A percentile compares a stretch with the other conserved stretches of the same genome.
Conservation (phyloP, 2,329 filamentous ascomycete genomes). For the Penicillium sp. region DNA sequence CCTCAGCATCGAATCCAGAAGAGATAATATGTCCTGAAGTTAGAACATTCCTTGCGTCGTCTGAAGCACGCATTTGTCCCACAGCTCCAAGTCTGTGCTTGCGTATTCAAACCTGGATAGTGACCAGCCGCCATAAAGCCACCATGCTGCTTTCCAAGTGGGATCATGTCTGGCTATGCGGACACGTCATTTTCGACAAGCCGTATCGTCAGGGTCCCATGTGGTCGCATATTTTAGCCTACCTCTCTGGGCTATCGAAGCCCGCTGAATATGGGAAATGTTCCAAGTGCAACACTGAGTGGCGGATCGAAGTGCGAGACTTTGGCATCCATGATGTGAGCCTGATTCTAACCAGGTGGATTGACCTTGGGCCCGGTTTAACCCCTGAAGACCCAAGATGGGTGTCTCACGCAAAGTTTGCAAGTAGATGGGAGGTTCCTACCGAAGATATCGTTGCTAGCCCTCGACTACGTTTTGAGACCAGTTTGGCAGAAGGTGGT, state of each 20-base stretch:
- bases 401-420: neutral
- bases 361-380: constrained; percentile 9
- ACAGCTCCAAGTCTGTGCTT: constrained; percentile 6
- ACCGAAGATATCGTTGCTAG: neutral
- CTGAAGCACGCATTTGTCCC: constrained; percentile 9
- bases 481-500: neutral
- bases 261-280: constrained; percentile 5
- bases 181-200: neutral
- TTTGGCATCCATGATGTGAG: constrained; percentile 3
- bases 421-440: neutral
- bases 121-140: constrained; percentile 3
- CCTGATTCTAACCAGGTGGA: constrained; percentile 9
- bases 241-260: neutral
- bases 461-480: constrained; percentile 2
- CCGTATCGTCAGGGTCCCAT: neutral
- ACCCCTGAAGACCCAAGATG: constrained; percentile 3
- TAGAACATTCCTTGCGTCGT: constrained; percentile 1
- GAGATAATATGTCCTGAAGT: neutral
- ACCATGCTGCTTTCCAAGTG: neutral
- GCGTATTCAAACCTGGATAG: constrained; percentile 3
- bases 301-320: constrained; percentile 5
- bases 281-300: constrained; percentile 6
- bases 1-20: neutral
- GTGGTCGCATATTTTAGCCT: constrained; percentile 2
- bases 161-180: neutral